Evolutionary conservation across 306 rosid genomes (phyloP).

Genomic region (Malus fusca): DNA sequence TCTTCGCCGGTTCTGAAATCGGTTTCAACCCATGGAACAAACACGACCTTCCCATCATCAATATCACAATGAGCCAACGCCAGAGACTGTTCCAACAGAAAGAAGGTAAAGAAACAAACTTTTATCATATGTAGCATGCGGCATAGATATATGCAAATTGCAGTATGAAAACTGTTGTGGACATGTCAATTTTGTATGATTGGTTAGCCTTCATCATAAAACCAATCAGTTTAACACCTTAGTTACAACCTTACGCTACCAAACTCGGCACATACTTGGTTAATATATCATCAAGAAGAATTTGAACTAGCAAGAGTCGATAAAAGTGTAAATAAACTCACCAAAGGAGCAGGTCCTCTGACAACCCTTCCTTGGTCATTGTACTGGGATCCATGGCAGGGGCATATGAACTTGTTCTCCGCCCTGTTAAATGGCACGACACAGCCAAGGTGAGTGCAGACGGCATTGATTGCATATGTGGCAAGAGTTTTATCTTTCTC

Average conservation of each 20-base stretch:
- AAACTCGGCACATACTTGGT: neutral
- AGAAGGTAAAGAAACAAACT: neutral
- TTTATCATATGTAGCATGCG: neutral
- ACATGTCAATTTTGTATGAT: too few relatives aligned
- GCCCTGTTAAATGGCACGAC: conserved; percentile 87
- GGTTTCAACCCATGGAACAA: conserved; percentile 93
- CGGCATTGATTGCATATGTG: conserved; percentile 85
- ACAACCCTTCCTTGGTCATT: conserved; percentile 87
- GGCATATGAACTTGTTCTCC: conserved; percentile 89
- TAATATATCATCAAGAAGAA: neutral
- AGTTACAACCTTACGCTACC: too few relatives aligned
- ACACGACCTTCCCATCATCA: conserved; percentile 70
- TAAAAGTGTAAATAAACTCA: conserved; percentile 22
- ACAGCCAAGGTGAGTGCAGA: conserved; percentile 98
- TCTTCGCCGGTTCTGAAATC: conserved; percentile 82
- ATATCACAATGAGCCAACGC: conserved; percentile 72
- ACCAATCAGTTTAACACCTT: neutral
- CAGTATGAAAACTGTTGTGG: neutral
- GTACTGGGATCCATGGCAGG: conserved; percentile 99
- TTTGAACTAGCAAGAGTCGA: neutral
- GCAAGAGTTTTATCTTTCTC: conserved; percentile 82
- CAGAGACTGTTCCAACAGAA: conserved; percentile 52
- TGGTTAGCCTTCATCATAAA: too few relatives aligned
- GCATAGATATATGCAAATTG: neutral
- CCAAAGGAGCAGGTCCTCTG: conserved; percentile 98